Evolutionary conservation across 345 rosid genomes (phyloP).

Genomic region (Salix exigua): DNA sequence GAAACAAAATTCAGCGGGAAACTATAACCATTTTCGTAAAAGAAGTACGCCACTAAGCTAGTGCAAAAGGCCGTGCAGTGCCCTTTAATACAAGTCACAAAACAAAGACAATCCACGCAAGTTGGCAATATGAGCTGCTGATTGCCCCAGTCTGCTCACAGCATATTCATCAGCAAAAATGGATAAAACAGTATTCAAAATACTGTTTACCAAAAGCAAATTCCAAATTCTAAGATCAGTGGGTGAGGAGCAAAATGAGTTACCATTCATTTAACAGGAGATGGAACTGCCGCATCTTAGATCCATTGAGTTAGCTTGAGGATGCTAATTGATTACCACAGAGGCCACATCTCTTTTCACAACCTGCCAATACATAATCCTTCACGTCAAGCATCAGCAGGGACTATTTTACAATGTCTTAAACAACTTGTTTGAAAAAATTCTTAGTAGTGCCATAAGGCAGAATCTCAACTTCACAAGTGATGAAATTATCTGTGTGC

Average conservation of each 20-base stretch:
- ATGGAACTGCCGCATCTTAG: not conserved
- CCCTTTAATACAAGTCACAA: not conserved
- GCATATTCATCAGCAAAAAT: not conserved
- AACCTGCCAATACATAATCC: conserved; percentile 37
- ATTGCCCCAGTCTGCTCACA: not conserved
- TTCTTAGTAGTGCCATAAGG: not conserved
- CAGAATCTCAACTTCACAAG: not conserved
- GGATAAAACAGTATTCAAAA: not conserved
- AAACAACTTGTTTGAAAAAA: not conserved
- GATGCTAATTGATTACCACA: conserved; percentile 34
- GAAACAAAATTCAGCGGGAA: not conserved
- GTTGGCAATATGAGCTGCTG: not conserved
- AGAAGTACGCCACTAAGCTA: too few relatives aligned
- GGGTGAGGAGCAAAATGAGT: not conserved
- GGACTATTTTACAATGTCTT: not conserved
- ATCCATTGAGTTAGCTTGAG: not conserved
- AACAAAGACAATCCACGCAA: not conserved
- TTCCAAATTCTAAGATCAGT: not conserved
- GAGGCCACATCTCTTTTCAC: conserved; percentile 48
- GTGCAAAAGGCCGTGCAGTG: not conserved
- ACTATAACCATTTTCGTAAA: too few relatives aligned
- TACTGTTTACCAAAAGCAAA: not conserved
- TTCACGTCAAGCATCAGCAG: not conserved
- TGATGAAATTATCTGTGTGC: not conserved
- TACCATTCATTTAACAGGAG: not conserved